A percentile compares a stretch with the other conserved stretches of the same genome.
Evolutionary conservation across 116 monocot species (phyloP).

Genomic region (Posidonia oceanica): DNA sequence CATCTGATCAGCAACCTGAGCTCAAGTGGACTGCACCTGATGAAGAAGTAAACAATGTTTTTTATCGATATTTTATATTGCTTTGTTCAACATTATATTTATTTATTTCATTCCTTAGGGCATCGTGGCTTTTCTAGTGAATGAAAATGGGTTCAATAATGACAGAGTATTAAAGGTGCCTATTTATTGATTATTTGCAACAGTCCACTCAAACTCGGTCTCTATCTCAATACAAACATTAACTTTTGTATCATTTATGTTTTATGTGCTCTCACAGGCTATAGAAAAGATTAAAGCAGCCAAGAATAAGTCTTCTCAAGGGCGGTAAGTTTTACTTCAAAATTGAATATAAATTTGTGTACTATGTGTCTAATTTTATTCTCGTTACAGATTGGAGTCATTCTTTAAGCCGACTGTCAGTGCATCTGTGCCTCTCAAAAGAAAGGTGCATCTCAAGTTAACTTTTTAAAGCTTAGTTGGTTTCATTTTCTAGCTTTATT

Average conservation of each 20-base stretch:
- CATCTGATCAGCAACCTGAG: conserved; percentile 40
- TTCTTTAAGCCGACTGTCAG: conserved; percentile 77
- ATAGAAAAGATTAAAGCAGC: conserved; percentile 91
- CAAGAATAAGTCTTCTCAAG: conserved; percentile 82
- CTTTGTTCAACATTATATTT: neutral
- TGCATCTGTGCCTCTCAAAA: conserved; percentile 51
- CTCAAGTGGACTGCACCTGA: conserved; percentile 92
- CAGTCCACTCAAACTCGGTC: neutral
- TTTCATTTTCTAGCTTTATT: neutral
- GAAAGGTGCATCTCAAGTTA: conserved; percentile 45
- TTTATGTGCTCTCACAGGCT: conserved; percentile 29
- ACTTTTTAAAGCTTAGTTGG: neutral
- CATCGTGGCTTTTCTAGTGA: conserved; percentile 75
- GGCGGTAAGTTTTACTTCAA: conserved; percentile 39
- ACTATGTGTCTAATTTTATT: neutral
- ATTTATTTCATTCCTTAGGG: conserved; percentile 35
- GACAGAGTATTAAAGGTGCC: conserved; percentile 83
- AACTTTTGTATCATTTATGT: neutral
- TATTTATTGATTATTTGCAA: neutral
- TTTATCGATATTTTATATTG: neutral
- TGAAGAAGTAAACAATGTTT: conserved; percentile 51
- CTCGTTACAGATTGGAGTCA: conserved; percentile 63
- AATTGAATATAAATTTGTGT: neutral
- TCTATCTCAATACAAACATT: neutral
- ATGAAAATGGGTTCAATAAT: conserved; percentile 91